Base-by-base conservation (phyloP, 345 rosid genomes). In the Hypericum androsaemum region DNA sequence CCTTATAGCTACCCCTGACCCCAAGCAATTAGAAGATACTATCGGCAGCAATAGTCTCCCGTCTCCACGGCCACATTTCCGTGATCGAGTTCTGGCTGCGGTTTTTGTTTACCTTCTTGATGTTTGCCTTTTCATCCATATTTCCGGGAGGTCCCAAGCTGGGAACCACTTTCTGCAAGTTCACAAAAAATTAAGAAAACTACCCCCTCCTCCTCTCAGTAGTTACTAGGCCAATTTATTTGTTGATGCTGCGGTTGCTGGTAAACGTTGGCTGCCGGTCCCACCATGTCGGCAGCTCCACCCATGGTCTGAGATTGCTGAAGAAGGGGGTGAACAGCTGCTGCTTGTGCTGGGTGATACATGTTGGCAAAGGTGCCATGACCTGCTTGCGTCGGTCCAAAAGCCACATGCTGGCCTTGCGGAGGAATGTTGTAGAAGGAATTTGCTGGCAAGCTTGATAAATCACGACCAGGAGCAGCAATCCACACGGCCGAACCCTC, bases 211-310 rank as follows among this genome's bases (percentile, higher is more conserved):
- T 58, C 63, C 61, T 68, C 67, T 86, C 73, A 89, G 72, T 86
- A 89, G 76, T 72, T 86, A 68, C 84, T 77, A 10, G 95, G 89
- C 95, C 95, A 89, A 59, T 82, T 82, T 64, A 83, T 71, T 64
- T 83, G 97, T 63, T 82, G 77, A 67, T 86, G 97, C 77, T 86
- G 97, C 38, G 94, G 78, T 69, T 83, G 97, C 78, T 83, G 97
- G 71, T 80, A 89, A 64, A 83, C 81, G 61, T 57, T 80, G 52
- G 83, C 78, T 8, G 79, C 71, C 37, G 88, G 80, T 63, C 86
- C 83, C 52, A 64, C 87, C 79, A 86, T 78, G 63, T 89, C 89
- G 45, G 71, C 75, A 16, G 77, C 75, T 63, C 90, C 88, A 60
- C 76, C 74, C 76, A 77, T 67, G 39, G 77, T 69, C 65, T 77